phyloP scores from a whole-genome alignment of 805 yeast genomes.

The Saccharomycopsis synnaedendra region DNA sequence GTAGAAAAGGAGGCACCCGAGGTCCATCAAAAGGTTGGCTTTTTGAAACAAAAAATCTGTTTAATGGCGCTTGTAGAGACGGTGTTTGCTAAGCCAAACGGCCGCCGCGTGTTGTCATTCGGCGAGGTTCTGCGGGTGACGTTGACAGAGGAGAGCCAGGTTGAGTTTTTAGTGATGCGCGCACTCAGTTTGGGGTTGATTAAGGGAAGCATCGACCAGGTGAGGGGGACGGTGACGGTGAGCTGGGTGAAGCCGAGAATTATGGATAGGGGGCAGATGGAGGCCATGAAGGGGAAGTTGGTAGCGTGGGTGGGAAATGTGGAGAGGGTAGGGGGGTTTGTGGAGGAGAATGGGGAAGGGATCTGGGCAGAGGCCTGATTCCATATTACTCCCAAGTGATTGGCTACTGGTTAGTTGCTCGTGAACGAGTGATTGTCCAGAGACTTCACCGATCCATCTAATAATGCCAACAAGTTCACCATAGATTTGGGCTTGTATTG shows the following conservation, averaged over 20 bases:
- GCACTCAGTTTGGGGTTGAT: conserved; percentile 76
- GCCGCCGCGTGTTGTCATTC: conserved; percentile 64
- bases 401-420: too few relatives aligned
- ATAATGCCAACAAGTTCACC: too few relatives aligned
- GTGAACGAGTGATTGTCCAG: too few relatives aligned
- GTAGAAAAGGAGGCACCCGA: conserved; percentile 39
- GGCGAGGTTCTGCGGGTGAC: conserved; percentile 65
- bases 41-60: conserved; percentile 82
- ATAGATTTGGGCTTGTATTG: too few relatives aligned
- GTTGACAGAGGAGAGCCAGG: conserved; percentile 46
- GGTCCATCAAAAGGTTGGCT: conserved; percentile 45
- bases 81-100: conserved; percentile 65
- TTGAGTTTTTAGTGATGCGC: conserved; percentile 86
- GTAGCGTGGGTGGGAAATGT: conserved; percentile 73
- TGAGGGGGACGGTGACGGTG: conserved; percentile 62
- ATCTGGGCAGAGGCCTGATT: conserved; percentile 42
- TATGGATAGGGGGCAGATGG: conserved; percentile 72
- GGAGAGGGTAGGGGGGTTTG: conserved; percentile 45
- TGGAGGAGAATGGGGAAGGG: conserved; percentile 49
- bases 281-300: conserved; percentile 61
- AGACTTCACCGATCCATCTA: too few relatives aligned
- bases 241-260: conserved; percentile 96
- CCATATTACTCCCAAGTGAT: too few relatives aligned
- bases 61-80: conserved; percentile 85
- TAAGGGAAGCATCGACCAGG: conserved; percentile 87